Percentiles rank a stretch among this genome's conserved stretches.
phyloP scores from a whole-genome alignment of 169 alveolate genomes.

The Cryptosporidium meleagridis region DNA sequence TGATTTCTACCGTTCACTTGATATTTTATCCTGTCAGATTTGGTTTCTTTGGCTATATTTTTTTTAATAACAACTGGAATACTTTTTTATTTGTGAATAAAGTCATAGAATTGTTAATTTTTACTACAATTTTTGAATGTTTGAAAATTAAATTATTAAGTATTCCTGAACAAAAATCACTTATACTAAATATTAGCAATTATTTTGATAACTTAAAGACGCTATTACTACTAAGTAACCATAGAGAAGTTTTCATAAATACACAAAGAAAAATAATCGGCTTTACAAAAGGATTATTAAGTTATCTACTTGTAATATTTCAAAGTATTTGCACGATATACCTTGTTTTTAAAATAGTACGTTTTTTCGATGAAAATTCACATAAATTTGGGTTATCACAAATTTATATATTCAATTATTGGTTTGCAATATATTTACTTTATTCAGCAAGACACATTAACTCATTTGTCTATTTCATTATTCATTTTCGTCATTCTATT shows the following conservation, averaged over 20 bases:
- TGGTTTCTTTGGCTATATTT: conserved; percentile 17
- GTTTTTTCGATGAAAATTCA: neutral
- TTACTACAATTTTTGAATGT: conserved; percentile 10
- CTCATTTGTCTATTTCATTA: neutral
- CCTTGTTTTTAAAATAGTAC: neutral
- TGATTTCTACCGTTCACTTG: neutral
- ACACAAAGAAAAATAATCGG: neutral
- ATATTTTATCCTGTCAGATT: conserved; percentile 49
- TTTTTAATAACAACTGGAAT: conserved; percentile 1
- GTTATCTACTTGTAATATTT: neutral
- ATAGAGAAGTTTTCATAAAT: neutral
- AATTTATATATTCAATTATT: neutral
- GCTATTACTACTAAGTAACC: neutral
- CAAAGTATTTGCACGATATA: neutral
- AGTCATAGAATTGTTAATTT: neutral
- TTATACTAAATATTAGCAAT: neutral
- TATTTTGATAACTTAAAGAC: conserved; percentile 18
- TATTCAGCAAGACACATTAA: neutral
- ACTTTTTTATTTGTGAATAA: neutral
- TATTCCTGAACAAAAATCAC: conserved; percentile 36
- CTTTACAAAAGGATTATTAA: neutral
- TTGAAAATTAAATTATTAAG: conserved; percentile 2
- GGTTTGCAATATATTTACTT: neutral
- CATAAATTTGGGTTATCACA: neutral
- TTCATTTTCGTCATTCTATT: neutral